phyloP scores from a whole-genome alignment of 768 basidiomycete genomes.

The Amanita inopinata region DNA sequence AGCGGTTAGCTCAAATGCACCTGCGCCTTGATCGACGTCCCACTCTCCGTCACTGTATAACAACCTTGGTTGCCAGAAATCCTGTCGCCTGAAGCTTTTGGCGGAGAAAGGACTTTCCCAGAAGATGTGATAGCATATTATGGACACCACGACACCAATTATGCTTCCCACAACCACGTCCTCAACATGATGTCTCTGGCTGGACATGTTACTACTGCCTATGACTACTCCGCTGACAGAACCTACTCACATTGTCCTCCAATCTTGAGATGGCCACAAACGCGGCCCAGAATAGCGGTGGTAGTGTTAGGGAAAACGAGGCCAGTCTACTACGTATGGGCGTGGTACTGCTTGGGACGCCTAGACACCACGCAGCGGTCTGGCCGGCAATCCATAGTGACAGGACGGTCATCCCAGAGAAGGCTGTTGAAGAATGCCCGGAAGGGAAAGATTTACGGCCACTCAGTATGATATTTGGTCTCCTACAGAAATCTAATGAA shows the following conservation, averaged over 20 bases:
- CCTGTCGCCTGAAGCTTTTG: slow-evolving; percentile 23
- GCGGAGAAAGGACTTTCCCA: slow-evolving; percentile 54
- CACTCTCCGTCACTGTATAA: slow-evolving; percentile 25
- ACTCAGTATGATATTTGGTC: too few species aligned
- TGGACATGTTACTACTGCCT: too few species aligned
- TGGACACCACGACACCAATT: slow-evolving; percentile 43
- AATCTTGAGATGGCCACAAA: slow-evolving; percentile 55
- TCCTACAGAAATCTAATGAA: too few species aligned
- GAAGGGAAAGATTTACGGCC: slow-evolving; percentile 60
- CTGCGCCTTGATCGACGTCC: slow-evolving; percentile 14
- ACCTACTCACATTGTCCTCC: slow-evolving; percentile 52
- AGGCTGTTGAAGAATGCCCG: slow-evolving; percentile 60
- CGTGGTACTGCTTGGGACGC: slow-evolving; percentile 25
- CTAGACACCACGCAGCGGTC: slow-evolving; percentile 50
- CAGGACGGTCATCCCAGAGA: slow-evolving; percentile 54
- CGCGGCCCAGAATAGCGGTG: slow-evolving; percentile 45
- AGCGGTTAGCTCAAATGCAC: slow-evolving; percentile 35
- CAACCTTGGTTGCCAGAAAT: slow-evolving; percentile 29
- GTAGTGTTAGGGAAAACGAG: slow-evolving; percentile 35
- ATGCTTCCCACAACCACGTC: slow-evolving; percentile 56
- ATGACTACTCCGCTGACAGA: slow-evolving; percentile 3
- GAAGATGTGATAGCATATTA: slow-evolving; percentile 46
- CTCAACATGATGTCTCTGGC: slow-evolving; percentile 57
- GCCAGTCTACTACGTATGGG: slow-evolving; percentile 35
- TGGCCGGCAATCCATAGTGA: slow-evolving; percentile 56